Percentiles rank a stretch among this genome's conserved stretches.
Conservation (phyloP, 768 basidiomycete species). For the Mycena belliarum region DNA sequence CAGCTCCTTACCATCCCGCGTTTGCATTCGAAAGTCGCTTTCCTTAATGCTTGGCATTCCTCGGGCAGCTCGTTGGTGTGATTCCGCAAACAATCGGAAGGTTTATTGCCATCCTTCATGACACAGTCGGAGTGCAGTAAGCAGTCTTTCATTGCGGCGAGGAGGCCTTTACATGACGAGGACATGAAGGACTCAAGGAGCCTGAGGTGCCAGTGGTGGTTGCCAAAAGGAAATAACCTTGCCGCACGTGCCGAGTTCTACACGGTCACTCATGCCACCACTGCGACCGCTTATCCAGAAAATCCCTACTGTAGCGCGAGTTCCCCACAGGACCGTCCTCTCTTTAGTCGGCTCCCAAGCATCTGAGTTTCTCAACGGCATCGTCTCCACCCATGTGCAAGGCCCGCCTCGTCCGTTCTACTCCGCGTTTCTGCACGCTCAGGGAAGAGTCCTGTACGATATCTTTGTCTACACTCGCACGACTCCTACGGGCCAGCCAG, state of each 20-base stretch:
- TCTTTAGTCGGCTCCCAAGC: constrained; percentile 82
- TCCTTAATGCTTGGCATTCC: constrained; percentile 75
- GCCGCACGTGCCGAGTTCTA: not conserved
- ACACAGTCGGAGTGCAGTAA: constrained; percentile 87
- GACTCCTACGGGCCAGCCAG: constrained; percentile 41
- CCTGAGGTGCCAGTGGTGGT: too few relatives aligned
- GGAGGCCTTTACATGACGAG: constrained; percentile 75
- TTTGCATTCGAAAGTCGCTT: constrained; percentile 89
- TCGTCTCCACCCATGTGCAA: constrained; percentile 56
- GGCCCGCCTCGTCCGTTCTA: constrained; percentile 56
- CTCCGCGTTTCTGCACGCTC: constrained; percentile 76
- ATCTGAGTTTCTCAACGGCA: constrained; percentile 78
- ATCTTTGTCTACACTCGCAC: constrained; percentile 76
- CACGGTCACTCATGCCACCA: constrained; percentile 32
- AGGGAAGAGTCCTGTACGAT: constrained; percentile 92
- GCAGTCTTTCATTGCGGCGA: constrained; percentile 81
- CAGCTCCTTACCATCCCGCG: constrained; percentile 71
- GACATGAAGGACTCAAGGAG: constrained; percentile 55
- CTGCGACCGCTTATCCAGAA: constrained; percentile 43
- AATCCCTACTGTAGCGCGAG: constrained; percentile 57
- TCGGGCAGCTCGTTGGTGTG: constrained; percentile 78
- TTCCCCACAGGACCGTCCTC: constrained; percentile 68
- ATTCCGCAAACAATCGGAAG: constrained; percentile 81
- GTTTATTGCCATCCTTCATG: constrained; percentile 71
- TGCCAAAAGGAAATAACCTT: not conserved